phyloP scores from a whole-genome alignment of 2,329 filamentous ascomycete species.

The Elsinoe fawcettii region DNA sequence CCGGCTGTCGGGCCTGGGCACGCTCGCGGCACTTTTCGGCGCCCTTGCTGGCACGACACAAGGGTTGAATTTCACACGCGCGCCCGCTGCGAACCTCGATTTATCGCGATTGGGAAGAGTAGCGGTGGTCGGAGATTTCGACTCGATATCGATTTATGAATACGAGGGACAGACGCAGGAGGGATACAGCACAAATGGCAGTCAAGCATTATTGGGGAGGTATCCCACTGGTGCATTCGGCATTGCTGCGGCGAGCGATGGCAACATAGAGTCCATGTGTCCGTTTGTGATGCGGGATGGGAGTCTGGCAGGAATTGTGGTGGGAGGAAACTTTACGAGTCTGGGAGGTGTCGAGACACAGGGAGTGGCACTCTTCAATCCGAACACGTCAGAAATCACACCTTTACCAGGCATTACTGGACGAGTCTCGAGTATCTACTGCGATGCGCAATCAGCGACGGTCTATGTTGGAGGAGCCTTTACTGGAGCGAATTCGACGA shows the following conservation, averaged over 20 bases:
- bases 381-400: constrained; percentile 59
- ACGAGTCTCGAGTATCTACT: constrained; percentile 72
- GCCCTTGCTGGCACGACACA: constrained; percentile 12
- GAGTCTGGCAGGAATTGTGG: constrained; percentile 62
- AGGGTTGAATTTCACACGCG: constrained; percentile 44
- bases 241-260: constrained; percentile 61
- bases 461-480: constrained; percentile 91
- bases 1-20: constrained; percentile 17
- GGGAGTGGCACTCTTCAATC: constrained; percentile 74
- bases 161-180: constrained; percentile 71
- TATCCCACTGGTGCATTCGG: constrained; percentile 81
- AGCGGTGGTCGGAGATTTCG: constrained; percentile 80
- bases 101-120: constrained; percentile 71
- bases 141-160: constrained; percentile 82
- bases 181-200: constrained; percentile 63
- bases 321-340: constrained; percentile 94
- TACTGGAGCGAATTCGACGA: constrained; percentile 69
- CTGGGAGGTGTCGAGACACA: constrained; percentile 65
- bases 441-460: constrained; percentile 66
- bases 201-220: constrained; percentile 68
- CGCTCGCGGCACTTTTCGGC: constrained; percentile 17
- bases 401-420: constrained; percentile 76
- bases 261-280: constrained; percentile 84
- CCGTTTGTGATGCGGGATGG: constrained; percentile 61
- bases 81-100: constrained; percentile 66